A percentile compares a stretch with the other conserved stretches of the same genome.
Evolutionary conservation across 2,329 filamentous ascomycete species (phyloP).

Genomic region (Pestalotiopsis sp.): DNA sequence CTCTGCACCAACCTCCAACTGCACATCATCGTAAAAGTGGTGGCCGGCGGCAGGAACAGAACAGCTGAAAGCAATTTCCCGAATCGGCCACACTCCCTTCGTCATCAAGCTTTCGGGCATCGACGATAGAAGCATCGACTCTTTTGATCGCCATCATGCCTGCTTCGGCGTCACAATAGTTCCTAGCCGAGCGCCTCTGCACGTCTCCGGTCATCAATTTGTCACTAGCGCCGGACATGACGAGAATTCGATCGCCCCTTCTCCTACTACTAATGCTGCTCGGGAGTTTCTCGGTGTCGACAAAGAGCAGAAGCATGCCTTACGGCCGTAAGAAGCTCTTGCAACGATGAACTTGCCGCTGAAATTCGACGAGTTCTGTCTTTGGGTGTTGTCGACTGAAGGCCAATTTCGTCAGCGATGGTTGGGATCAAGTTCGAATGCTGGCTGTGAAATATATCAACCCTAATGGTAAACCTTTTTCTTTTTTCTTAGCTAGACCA

Average conservation of each 20-base stretch:
- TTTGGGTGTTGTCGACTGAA: conserved; percentile 48
- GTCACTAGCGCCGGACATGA: conserved; percentile 43
- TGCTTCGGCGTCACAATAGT: conserved; percentile 37
- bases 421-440: conserved; percentile 54
- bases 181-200: conserved; percentile 39
- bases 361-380: conserved; percentile 42
- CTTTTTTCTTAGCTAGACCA: not conserved
- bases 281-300: conserved; percentile 42
- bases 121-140: conserved; percentile 25
- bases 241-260: conserved; percentile 34
- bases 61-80: conserved; percentile 40
- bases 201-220: conserved; percentile 41
- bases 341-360: conserved; percentile 46
- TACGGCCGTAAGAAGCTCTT: conserved; percentile 56
- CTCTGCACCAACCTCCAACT: conserved; percentile 48
- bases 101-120: conserved; percentile 18
- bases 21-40: conserved; percentile 55
- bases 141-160: conserved; percentile 32
- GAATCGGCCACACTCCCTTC: conserved; percentile 27
- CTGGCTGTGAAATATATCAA: conserved; percentile 47
- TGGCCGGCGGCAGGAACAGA: conserved; percentile 50
- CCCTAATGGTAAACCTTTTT: conserved; percentile 44
- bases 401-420: conserved; percentile 46
- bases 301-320: conserved; percentile 48
- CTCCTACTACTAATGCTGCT: conserved; percentile 34